Conservation (phyloP, 2,329 filamentous ascomycete genomes). For the Lojkania enalia region DNA sequence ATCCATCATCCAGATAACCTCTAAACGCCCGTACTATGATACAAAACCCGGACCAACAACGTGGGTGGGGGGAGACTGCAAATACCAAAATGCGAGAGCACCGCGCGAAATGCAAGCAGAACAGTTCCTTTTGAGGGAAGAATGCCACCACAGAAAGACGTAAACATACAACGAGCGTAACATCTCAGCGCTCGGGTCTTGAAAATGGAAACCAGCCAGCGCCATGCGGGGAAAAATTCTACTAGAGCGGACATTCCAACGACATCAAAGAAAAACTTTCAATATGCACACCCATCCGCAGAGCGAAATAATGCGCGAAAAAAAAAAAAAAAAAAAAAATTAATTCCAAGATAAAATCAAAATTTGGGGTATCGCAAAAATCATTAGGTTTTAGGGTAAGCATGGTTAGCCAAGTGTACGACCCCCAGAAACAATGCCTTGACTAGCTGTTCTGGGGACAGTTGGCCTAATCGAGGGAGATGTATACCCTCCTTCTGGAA, state of each 20-base stretch:
- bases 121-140: slow-evolving; percentile 30
- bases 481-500: slow-evolving; percentile 35
- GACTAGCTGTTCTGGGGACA: slow-evolving; percentile 40
- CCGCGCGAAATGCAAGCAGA: slow-evolving; percentile 34
- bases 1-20: slow-evolving; percentile 15
- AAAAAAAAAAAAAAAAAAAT: slow-evolving; percentile 9
- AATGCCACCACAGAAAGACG: slow-evolving; percentile 27
- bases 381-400: slow-evolving; percentile 22
- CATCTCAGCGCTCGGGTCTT: slow-evolving; percentile 25
- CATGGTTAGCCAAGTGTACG: slow-evolving; percentile 41
- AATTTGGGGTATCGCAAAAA: slow-evolving; percentile 45
- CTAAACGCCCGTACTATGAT: slow-evolving; percentile 34
- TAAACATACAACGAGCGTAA: slow-evolving; percentile 38
- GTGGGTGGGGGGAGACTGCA: slow-evolving; percentile 10
- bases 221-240: slow-evolving; percentile 34
- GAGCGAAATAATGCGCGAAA: background rate
- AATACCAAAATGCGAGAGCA: slow-evolving; percentile 15
- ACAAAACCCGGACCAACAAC: slow-evolving; percentile 21
- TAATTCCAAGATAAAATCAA: slow-evolving; percentile 27
- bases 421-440: slow-evolving; percentile 45
- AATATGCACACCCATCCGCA: too few species aligned
- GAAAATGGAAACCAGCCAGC: slow-evolving; percentile 31
- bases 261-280: slow-evolving; percentile 3
- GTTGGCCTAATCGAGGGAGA: slow-evolving; percentile 38
- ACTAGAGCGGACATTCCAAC: background rate